Evolutionary conservation across 2,329 filamentous ascomycete genomes (phyloP), one percentile per base, ranked within the genome.

Genomic region (Alternaria gaisen): DNA sequence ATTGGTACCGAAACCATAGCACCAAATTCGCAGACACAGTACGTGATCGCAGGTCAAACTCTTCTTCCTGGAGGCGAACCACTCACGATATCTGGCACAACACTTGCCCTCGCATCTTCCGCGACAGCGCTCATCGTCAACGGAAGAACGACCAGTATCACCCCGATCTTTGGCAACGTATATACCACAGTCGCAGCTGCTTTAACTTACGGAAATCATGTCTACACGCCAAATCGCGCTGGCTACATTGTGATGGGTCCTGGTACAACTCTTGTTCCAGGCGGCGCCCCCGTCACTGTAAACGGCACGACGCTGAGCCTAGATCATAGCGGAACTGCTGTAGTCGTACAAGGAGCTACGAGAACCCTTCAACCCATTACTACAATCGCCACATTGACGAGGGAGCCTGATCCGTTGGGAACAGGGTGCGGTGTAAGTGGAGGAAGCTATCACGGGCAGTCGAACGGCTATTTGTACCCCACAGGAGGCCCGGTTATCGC

Each of bases 191-290:
- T 70, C 6, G 58, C 70, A 6, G 72, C 73, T 5, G 66, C 77
- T 6, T 67, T 83, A 32, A 79, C 77, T 4, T 52, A 82, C 40
- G 72, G 76, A 22, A 69, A 72, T 12, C 56, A 73, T 5, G 70
- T 74, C 1, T 81, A 79, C 61, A 82, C 80, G 0, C 77, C 79
- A 4, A 81, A 83, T 61, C 77, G 79, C 12, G 79, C 79, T 4
- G 81, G 80, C 6, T 79, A 81, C 52, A 83, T 80, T 70, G 72
- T 73, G 26, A 69, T 83, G 14, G 74, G 66, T 6, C 72, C 73
- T 0, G 80, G 77, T n/a, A 67, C 72, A 16, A 78, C 74, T 5
- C 67, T 79, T 16, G 72, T 74, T 4, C 72, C 77, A 11, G 78
- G 82, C 16, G 81, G 80, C 1, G 63, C 68, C 24, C 65, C 72